Percentiles rank a stretch among this genome's conserved stretches.
Evolutionary conservation across 2,329 filamentous ascomycete genomes (phyloP).

Genomic region (Claviceps lovelessii): DNA sequence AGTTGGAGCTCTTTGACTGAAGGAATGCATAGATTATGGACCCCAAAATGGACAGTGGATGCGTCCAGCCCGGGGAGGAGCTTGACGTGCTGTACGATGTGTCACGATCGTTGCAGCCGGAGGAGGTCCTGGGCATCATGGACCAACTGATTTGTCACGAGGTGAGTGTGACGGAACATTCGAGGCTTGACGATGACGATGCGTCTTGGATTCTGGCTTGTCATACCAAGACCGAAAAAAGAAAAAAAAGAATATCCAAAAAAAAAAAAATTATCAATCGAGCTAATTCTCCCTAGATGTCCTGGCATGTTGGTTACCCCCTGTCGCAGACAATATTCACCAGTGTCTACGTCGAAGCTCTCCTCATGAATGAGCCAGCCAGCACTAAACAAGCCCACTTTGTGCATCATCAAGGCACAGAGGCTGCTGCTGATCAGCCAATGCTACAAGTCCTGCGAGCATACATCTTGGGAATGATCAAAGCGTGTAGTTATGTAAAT

Average conservation of each 20-base stretch:
- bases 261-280: neutral
- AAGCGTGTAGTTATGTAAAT: conserved; percentile 68
- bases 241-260: neutral
- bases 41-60: conserved; percentile 95
- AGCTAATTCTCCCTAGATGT: conserved; percentile 48
- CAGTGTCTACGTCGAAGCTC: conserved; percentile 73
- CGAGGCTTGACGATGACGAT: neutral
- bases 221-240: no score
- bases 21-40: conserved; percentile 69
- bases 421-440: conserved; percentile 22
- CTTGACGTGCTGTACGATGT: conserved; percentile 75
- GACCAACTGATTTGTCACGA: conserved; percentile 85
- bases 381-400: conserved; percentile 54
- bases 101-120: conserved; percentile 49
- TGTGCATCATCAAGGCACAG: conserved; percentile 20
- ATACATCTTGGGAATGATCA: conserved; percentile 75
- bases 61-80: conserved; percentile 61
- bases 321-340: conserved; percentile 91
- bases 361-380: conserved; percentile 57
- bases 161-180: conserved; percentile 30
- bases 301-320: conserved; percentile 93
- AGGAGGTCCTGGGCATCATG: conserved; percentile 82
- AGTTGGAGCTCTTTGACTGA: neutral
- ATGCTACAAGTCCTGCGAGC: conserved; percentile 58
- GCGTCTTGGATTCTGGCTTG: neutral